Evolutionary conservation across 192 early-diverging fungal genomes (phyloP), one percentile per base, ranked within the genome.

Genomic region (Piromyces finnis): DNA sequence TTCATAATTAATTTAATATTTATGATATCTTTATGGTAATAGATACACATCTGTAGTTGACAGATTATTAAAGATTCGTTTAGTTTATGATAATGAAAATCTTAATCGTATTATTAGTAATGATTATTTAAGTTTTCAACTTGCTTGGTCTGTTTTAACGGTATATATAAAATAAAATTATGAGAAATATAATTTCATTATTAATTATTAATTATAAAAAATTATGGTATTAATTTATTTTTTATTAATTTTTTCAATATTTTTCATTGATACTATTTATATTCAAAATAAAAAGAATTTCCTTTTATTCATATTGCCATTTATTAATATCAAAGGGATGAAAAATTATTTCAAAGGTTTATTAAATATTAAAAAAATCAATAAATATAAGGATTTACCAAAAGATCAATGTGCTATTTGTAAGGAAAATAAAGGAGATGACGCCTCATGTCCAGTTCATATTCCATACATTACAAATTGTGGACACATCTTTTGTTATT

Each of bases 41-140:
- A 93, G 92, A 78, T 96, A 95, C 85, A 89, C 92, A 37, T 88
- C 93, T 9, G 35, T 95, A 12, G 59, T 93, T 30, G 95, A 96
- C 83, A 91, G 95, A 0, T 29, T 94, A 28, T 85, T 98, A 77
- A 88, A 91, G 0, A 90, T 97, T 92, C 89, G 94, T 35, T 86
- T 98, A 27, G 95, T 97, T 11, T 94, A 93, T 82, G 89, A 89
- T 27, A 89, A 92, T 28, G 89, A 92, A 29, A 93, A 93, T 78
- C 85, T 93, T 79, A 84, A 90, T 36, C 88, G 94, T 77, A 89
- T 91, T 80, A 92, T 97, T 32, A 95, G 92, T 83, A 95, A 94
- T 82, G 96, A 98, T 83, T 97, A 94, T 82, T 88, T 98, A 83
- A 98, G 97, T 83, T 89, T 95, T 22, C 94, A 98, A 86, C 88